These are phyloP conservation scores for Eremomyces bilateralis DNA, from an alignment of 495 filamentous ascomycete species.

Conservation along the genomic window DNA sequence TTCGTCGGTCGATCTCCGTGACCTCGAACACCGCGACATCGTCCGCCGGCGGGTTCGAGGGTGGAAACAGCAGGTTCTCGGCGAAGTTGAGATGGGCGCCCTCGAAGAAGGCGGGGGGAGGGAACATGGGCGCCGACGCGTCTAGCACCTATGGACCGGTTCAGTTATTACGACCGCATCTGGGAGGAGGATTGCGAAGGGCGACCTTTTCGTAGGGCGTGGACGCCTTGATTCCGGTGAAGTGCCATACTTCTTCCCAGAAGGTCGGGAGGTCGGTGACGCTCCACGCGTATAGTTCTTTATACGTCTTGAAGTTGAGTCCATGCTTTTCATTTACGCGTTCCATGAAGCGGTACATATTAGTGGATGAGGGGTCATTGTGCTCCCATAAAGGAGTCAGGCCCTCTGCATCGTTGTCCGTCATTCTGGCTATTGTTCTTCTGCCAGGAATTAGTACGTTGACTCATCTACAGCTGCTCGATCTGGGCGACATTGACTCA, in stretches of 20 bases:
- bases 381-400: slow-evolving; percentile 26
- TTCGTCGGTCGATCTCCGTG: slow-evolving; percentile 45
- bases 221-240: slow-evolving; percentile 51
- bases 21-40: slow-evolving; percentile 45
- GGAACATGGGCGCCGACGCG: slow-evolving; percentile 47
- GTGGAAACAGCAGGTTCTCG: slow-evolving; percentile 72
- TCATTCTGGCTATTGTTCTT: too few relatives aligned
- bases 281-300: slow-evolving; percentile 64
- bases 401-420: background rate
- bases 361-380: slow-evolving; percentile 17
- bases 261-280: slow-evolving; percentile 50
- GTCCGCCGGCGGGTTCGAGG: slow-evolving; percentile 32
- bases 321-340: slow-evolving; percentile 44
- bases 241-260: slow-evolving; percentile 76
- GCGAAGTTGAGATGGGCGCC: slow-evolving; percentile 70
- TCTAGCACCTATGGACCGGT: slow-evolving; percentile 37
- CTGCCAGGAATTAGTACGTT: too few relatives aligned
- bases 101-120: slow-evolving; percentile 63
- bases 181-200: too few relatives aligned
- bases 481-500: too few relatives aligned
- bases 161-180: slow-evolving; percentile 9
- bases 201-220: slow-evolving; percentile 37
- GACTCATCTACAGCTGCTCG: too few relatives aligned
- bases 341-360: slow-evolving; percentile 26
- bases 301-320: slow-evolving; percentile 38